phyloP scores from a whole-genome alignment of 192 early-diverging fungal species.

The Coemansia sp. region DNA sequence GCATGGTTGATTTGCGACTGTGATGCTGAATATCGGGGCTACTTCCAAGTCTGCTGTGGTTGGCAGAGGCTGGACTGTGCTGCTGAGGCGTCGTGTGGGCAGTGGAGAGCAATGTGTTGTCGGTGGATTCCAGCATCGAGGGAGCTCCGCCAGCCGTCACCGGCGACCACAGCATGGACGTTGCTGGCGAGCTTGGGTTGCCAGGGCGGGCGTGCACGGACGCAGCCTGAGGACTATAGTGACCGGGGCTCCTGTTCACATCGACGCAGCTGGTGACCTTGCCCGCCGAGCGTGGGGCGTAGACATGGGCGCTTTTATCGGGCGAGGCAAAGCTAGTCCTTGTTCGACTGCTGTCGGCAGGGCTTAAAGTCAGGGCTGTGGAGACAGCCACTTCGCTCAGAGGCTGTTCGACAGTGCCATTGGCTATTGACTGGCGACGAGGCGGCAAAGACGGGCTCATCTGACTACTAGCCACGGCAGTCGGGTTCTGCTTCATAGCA shows the following conservation, averaged over 20 bases:
- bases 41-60: constrained; percentile 1
- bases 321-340: not conserved
- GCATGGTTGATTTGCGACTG: constrained; percentile 2
- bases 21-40: constrained; percentile 10
- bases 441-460: not conserved
- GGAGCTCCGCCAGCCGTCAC: not conserved
- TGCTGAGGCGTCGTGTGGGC: constrained; percentile 6
- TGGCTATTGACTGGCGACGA: constrained; percentile 1
- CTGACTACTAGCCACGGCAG: not conserved
- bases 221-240: not conserved
- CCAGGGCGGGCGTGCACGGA: not conserved
- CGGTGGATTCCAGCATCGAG: not conserved
- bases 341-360: not conserved
- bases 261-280: constrained; percentile 10
- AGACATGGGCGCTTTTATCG: not conserved
- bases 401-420: not conserved
- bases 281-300: constrained; percentile 23
- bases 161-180: constrained; percentile 4
- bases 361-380: not conserved
- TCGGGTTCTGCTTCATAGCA: constrained; percentile 3
- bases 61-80: constrained; percentile 18
- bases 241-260: not conserved
- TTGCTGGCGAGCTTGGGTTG: not conserved
- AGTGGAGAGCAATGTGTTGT: not conserved
- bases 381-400: not conserved